These are phyloP conservation scores for Trichoderma sp. DNA, from an alignment of 2,329 filamentous ascomycete genomes.

Conservation along the genomic window DNA sequence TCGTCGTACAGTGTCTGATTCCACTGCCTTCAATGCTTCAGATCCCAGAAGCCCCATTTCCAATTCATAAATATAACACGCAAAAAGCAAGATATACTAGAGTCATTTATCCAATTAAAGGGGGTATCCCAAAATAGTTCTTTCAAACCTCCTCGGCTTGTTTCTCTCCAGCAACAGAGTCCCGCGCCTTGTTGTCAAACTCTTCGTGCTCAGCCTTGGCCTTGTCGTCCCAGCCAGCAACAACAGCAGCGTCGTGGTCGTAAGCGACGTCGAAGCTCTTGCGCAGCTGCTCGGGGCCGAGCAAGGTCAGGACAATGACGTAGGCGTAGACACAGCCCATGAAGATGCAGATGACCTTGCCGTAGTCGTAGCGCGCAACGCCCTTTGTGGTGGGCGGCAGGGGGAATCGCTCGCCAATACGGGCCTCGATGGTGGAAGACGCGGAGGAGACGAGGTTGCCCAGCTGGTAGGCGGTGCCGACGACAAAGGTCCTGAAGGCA, in stretches of 20 bases:
- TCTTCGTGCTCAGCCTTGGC: conserved; percentile 17
- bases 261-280: conserved; percentile 56
- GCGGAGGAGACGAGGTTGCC: conserved; percentile 74
- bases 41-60: neutral
- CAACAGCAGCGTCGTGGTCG: conserved; percentile 52
- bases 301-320: conserved; percentile 62
- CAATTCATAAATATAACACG: neutral
- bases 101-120: neutral
- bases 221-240: conserved; percentile 46
- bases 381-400: conserved; percentile 59
- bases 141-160: conserved; percentile 22
- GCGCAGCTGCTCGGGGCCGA: conserved; percentile 62
- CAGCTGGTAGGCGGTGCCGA: conserved; percentile 75
- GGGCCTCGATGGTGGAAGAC: conserved; percentile 75
- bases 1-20: neutral
- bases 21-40: neutral
- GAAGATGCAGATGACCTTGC: conserved; percentile 86
- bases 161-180: conserved; percentile 18
- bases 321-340: conserved; percentile 80
- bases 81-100: neutral
- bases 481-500: conserved; percentile 73
- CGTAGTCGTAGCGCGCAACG: conserved; percentile 69
- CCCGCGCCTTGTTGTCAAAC: conserved; percentile 17
- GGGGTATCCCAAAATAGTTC: neutral
- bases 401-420: conserved; percentile 74